These are phyloP conservation scores for Phytophthora nicotianae DNA, from an alignment of 352 stramenopile genomes.

Conservation along the genomic window DNA sequence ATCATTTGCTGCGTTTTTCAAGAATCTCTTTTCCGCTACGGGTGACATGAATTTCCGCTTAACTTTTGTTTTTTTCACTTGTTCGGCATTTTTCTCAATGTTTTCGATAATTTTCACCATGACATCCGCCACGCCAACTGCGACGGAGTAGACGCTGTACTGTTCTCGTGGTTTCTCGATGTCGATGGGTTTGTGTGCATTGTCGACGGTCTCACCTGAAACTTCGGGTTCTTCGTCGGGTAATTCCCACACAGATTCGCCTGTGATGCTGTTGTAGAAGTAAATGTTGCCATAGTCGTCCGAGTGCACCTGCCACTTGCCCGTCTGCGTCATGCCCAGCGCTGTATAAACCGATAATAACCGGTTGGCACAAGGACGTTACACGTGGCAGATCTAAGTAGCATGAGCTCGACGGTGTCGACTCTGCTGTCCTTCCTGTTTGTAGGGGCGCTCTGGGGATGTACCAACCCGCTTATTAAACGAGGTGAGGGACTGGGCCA, in stretches of 20 bases:
- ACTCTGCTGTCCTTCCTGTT: slow-evolving; percentile 83
- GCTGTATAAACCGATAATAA: slow-evolving; percentile 21
- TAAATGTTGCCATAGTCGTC: slow-evolving; percentile 77
- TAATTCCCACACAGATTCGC: slow-evolving; percentile 74
- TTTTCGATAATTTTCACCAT: slow-evolving; percentile 46
- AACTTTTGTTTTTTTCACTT: slow-evolving; percentile 31
- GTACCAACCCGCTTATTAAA: slow-evolving; percentile 88
- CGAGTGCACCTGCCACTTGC: slow-evolving; percentile 66
- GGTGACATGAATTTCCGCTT: slow-evolving; percentile 49
- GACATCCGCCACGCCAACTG: slow-evolving; percentile 52
- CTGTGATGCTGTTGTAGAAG: slow-evolving; percentile 74
- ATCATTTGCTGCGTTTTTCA: slow-evolving; percentile 48
- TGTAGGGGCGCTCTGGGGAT: slow-evolving; percentile 86
- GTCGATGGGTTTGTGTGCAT: background rate
- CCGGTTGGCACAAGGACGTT: slow-evolving; percentile 11
- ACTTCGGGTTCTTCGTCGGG: slow-evolving; percentile 41
- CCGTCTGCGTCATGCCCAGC: background rate
- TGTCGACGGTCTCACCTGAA: background rate
- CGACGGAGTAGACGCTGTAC: slow-evolving; percentile 45
- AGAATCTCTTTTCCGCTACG: slow-evolving; percentile 51
- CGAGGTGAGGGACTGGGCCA: slow-evolving; percentile 38
- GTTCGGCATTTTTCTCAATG: slow-evolving; percentile 37
- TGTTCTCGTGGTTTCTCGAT: slow-evolving; percentile 18
- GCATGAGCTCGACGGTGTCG: slow-evolving; percentile 29
- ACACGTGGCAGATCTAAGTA: slow-evolving; percentile 20